Evolutionary conservation across 2,329 filamentous ascomycete species (phyloP).

Genomic region (Neonectria punicea): DNA sequence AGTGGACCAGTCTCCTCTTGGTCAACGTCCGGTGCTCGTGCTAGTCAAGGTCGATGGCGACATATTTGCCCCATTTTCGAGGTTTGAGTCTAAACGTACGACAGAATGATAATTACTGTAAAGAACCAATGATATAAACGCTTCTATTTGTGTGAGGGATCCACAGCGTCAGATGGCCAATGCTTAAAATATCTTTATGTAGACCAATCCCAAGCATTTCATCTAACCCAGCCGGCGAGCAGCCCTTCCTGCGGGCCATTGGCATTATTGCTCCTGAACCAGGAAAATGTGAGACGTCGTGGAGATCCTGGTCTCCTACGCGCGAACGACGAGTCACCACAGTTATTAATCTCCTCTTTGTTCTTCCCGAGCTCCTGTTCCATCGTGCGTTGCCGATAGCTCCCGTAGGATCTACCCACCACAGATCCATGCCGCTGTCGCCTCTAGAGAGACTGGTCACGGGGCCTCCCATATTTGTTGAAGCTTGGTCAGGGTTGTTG

Average conservation of each 20-base stretch:
- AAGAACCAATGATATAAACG: neutral
- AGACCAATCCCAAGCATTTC: no score
- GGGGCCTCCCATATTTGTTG: neutral
- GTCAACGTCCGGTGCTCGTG: constrained; percentile 25
- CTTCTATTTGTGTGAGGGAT: no score
- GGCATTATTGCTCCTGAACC: no score
- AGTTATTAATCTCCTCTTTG: no score
- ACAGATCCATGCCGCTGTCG: neutral
- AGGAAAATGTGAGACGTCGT: no score
- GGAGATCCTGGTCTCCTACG: no score
- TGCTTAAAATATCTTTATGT: no score
- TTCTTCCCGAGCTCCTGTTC: no score
- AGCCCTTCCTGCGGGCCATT: no score
- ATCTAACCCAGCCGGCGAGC: no score
- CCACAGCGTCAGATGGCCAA: no score
- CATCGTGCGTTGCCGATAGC: neutral
- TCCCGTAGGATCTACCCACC: neutral
- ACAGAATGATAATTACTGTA: neutral
- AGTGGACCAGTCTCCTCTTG: constrained; percentile 26
- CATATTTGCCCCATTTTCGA: constrained; percentile 17
- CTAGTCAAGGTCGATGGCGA: constrained; percentile 36
- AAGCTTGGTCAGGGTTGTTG: neutral
- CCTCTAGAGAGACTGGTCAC: neutral
- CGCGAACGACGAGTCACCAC: no score
- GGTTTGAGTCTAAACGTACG: neutral